Evolutionary conservation across 148 eudicot species (phyloP).

Genomic region (Vaccinium darrowii): DNA sequence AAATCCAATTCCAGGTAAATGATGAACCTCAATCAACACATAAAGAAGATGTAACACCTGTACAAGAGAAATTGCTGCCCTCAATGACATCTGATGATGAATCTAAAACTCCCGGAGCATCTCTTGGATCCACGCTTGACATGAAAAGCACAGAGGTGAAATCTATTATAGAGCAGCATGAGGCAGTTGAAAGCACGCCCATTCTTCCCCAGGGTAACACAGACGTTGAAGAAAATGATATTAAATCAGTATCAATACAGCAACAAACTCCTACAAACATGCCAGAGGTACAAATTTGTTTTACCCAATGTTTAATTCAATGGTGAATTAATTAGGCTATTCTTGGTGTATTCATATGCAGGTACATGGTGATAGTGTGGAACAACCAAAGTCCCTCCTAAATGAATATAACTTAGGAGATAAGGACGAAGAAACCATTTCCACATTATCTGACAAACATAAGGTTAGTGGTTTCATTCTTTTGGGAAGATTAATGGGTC

Average conservation of each 20-base stretch:
- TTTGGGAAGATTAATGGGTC: slow-evolving; percentile 24
- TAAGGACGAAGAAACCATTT: slow-evolving; percentile 27
- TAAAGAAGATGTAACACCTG: slow-evolving; percentile 26
- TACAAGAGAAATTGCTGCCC: slow-evolving; percentile 32
- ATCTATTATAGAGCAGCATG: slow-evolving; percentile 32
- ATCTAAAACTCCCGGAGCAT: slow-evolving; percentile 29
- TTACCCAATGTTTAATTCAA: neutral
- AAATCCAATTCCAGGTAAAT: slow-evolving; percentile 22
- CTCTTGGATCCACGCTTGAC: slow-evolving; percentile 35
- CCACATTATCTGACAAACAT: slow-evolving; percentile 33
- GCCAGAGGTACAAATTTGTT: slow-evolving; percentile 38
- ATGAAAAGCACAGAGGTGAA: slow-evolving; percentile 28
- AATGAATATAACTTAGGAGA: slow-evolving; percentile 61
- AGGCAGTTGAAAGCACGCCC: slow-evolving; percentile 36
- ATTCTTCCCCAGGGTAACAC: slow-evolving; percentile 23
- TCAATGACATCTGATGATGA: slow-evolving; percentile 32
- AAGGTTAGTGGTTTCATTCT: slow-evolving; percentile 28
- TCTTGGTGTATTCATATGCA: slow-evolving; percentile 31
- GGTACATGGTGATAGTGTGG: slow-evolving; percentile 27
- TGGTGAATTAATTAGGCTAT: slow-evolving; percentile 20
- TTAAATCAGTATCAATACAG: slow-evolving; percentile 22
- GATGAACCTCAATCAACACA: slow-evolving; percentile 16
- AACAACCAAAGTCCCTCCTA: slow-evolving; percentile 59
- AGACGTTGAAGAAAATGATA: slow-evolving; percentile 31
- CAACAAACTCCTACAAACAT: slow-evolving; percentile 33